phyloP scores from a whole-genome alignment of 306 rosid species.

The Rubus idaeus region DNA sequence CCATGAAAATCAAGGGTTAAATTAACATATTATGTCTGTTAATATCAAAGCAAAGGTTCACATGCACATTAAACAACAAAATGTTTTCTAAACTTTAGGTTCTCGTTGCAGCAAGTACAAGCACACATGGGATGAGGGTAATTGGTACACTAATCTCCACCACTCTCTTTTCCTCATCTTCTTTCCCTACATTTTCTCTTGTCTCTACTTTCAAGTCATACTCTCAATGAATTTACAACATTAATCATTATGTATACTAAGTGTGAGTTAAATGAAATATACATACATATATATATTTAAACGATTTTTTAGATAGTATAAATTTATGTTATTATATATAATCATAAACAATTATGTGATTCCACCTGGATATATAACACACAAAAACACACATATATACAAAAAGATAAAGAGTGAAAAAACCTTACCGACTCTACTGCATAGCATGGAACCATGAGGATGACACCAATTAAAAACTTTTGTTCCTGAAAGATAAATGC shows the following conservation, averaged over 20 bases:
- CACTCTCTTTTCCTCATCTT: neutral
- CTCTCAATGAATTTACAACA: neutral
- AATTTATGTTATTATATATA: neutral
- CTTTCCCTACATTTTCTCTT: neutral
- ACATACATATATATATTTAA: neutral
- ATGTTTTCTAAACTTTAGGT: neutral
- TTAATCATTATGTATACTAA: neutral
- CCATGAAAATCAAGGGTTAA: neutral
- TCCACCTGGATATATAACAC: neutral
- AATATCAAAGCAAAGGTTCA: neutral
- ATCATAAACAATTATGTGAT: neutral
- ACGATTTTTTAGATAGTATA: neutral
- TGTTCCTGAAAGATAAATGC: conserved; percentile 57
- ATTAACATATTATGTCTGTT: neutral
- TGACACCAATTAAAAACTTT: conserved; percentile 85
- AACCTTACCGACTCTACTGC: conserved; percentile 91
- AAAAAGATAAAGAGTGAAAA: neutral
- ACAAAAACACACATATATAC: no score
- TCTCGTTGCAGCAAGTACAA: neutral
- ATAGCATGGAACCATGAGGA: conserved; percentile 96
- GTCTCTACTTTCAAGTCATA: neutral
- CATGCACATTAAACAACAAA: neutral
- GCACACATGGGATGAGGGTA: neutral
- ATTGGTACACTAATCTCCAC: neutral
- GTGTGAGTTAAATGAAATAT: neutral